phyloP scores from a whole-genome alignment of 2,329 filamentous ascomycete species.

The Polychaeton citri region DNA sequence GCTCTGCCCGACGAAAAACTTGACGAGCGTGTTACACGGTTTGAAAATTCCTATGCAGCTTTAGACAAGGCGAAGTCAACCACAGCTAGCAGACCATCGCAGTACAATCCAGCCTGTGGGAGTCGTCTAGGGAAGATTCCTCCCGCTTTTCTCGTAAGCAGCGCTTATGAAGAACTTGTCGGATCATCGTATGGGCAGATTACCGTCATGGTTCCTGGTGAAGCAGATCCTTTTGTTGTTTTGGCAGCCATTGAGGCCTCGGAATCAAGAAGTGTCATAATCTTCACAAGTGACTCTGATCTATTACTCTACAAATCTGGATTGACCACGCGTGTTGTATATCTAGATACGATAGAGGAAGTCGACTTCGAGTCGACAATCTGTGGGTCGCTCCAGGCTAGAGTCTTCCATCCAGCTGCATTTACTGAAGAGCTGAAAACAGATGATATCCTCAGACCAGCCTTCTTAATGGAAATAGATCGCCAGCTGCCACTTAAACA shows the following conservation, averaged over 20 bases:
- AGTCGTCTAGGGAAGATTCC: conserved; percentile 24
- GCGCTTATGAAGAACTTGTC: conserved; percentile 56
- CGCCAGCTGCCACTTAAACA: too few species aligned
- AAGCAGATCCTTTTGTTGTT: conserved; percentile 76
- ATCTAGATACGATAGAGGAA: conserved; percentile 1
- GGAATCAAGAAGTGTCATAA: conserved; percentile 34
- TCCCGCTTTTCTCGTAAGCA: conserved; percentile 61
- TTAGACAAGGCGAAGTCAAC: neutral
- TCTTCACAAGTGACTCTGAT: conserved; percentile 78
- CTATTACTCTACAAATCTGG: conserved; percentile 63
- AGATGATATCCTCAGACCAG: conserved; percentile 24
- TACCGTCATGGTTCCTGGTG: conserved; percentile 57
- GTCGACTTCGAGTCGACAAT: neutral
- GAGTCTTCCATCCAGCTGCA: conserved; percentile 26
- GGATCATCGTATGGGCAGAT: conserved; percentile 26
- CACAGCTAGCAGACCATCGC: neutral
- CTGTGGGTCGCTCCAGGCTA: conserved; percentile 21
- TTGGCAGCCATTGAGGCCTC: conserved; percentile 41
- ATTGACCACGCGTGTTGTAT: conserved; percentile 43
- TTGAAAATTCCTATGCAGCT: conserved; percentile 39
- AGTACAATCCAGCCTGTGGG: neutral
- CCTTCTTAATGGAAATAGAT: conserved; percentile 26
- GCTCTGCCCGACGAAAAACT: conserved; percentile 58
- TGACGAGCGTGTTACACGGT: conserved; percentile 45
- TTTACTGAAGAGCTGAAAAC: conserved; percentile 32